phyloP scores from a whole-genome alignment of 495 filamentous ascomycete genomes.

The Penicillium angulare region DNA sequence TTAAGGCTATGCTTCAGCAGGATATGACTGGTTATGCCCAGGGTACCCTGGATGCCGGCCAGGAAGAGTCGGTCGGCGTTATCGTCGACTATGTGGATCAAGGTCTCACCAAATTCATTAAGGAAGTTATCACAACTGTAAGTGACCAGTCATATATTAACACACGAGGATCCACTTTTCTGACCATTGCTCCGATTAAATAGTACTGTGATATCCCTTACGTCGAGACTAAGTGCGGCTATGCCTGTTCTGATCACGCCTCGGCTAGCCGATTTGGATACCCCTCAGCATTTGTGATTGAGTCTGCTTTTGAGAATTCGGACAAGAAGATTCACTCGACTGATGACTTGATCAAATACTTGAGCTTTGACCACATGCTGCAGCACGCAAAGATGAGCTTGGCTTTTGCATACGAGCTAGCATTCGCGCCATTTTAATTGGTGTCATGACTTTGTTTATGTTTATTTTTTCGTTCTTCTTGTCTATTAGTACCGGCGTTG shows the following conservation, averaged over 20 bases:
- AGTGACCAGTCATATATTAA: slow-evolving; percentile 8
- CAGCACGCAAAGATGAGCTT: slow-evolving; percentile 93
- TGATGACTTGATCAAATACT: slow-evolving; percentile 80
- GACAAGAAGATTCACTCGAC: slow-evolving; percentile 90
- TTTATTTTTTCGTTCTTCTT: neutral
- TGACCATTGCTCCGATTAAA: neutral
- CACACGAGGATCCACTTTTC: slow-evolving; percentile 6
- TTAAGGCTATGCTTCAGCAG: slow-evolving; percentile 98
- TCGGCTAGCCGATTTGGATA: slow-evolving; percentile 96
- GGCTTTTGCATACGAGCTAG: slow-evolving; percentile 86
- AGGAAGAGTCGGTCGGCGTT: slow-evolving; percentile 83
- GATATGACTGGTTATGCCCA: slow-evolving; percentile 96
- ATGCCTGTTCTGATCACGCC: slow-evolving; percentile 96
- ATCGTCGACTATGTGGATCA: slow-evolving; percentile 90
- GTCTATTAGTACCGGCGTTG: slow-evolving; percentile 1
- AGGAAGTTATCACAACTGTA: slow-evolving; percentile 76
- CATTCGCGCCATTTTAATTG: slow-evolving; percentile 39
- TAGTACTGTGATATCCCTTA: slow-evolving; percentile 89
- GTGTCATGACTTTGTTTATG: neutral
- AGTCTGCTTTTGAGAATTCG: slow-evolving; percentile 80
- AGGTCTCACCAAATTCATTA: slow-evolving; percentile 85
- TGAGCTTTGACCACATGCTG: slow-evolving; percentile 97
- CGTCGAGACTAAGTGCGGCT: slow-evolving; percentile 91
- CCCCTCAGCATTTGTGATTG: slow-evolving; percentile 92
- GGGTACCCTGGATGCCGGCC: slow-evolving; percentile 77